Evolutionary conservation across 139 green algal genomes (phyloP).

Genomic region (Diplosphaera chodatii): DNA sequence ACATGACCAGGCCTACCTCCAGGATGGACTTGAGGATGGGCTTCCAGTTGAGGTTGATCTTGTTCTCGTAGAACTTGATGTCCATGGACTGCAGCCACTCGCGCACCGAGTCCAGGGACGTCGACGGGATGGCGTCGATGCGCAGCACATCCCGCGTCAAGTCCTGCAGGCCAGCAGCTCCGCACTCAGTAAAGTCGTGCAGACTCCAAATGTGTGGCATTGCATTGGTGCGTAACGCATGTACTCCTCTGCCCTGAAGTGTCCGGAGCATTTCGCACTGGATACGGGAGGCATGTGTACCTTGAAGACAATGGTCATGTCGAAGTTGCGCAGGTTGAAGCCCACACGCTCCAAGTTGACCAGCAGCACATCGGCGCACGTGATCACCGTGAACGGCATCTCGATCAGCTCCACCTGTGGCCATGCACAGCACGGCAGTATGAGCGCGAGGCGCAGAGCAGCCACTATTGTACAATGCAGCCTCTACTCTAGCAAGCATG

Average conservation of each 20-base stretch:
- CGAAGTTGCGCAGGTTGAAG: conserved; percentile 98
- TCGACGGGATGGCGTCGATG: conserved; percentile 86
- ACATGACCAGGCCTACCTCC: conserved; percentile 22
- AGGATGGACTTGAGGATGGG: conserved; percentile 92
- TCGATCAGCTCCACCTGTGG: conserved; percentile 85
- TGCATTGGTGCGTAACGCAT: too few relatives aligned
- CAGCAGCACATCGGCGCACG: conserved; percentile 83
- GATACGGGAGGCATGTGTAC: too few relatives aligned
- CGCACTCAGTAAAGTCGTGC: too few relatives aligned
- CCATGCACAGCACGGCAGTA: not conserved
- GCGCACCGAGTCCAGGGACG: conserved; percentile 69
- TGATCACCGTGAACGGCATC: conserved; percentile 89
- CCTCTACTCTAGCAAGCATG: too few relatives aligned
- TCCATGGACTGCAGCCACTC: conserved; percentile 82
- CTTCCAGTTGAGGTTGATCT: conserved; percentile 98
- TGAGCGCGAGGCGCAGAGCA: too few relatives aligned
- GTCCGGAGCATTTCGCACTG: too few relatives aligned
- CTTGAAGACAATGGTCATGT: conserved; percentile 98
- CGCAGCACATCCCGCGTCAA: conserved; percentile 65
- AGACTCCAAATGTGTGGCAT: too few relatives aligned
- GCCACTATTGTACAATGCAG: too few relatives aligned
- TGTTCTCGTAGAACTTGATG: conserved; percentile 97
- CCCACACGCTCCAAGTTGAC: conserved; percentile 97
- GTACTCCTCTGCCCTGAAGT: too few relatives aligned
- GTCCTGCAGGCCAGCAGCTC: conserved; percentile 52